Base-by-base conservation (phyloP, 495 filamentous ascomycete genomes). In the Cenococcum geophilum region DNA sequence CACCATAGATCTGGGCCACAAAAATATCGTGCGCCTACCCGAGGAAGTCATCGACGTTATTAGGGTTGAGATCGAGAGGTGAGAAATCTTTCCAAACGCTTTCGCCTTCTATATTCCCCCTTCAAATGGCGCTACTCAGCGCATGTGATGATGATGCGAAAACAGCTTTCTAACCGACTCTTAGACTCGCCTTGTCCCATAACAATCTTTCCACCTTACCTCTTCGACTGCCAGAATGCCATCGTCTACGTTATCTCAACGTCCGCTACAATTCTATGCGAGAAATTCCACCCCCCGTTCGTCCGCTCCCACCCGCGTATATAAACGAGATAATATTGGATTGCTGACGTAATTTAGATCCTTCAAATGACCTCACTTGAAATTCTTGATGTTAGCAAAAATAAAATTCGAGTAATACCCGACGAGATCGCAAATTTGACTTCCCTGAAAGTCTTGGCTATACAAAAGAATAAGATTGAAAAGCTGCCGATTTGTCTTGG, bases 11-110 rank as follows among this genome's bases (percentile, higher is more conserved):
- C 76, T 98, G 69, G 89, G 89, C 63, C 85, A 92, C 72, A 88
- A 86, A 61, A 83, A 85, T 64, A 92, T 98, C 43, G 79, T 81
- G 50, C 82, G 77, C 60, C 82, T 98, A 67, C 92, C 92, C 0
- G 88, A 92, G 47, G 88, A 92, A 62, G 89, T 96, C 56, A 85
- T 97, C 35, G 90, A 93, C 71, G 83, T 95, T 65, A 91, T 98
- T 57, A 95, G 91, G 75, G 83, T 92, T 72, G 89, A 96, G 71
- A 82, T 97, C 53, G 92, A 95, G 77, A 80, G 92, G 92, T 96
- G 77, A 61, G 81, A 62, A 10, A 2, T 60, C 45, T 71, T 63
- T 18, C 27, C 27, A 32, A 32, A 6, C 27, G 27, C 16, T 37
- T 56, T 5, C 34, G 34, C 1, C 27, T 5, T 18, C 12, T 23